phyloP scores from a whole-genome alignment of 140 eudicot species.

The Cichorium intybus region DNA sequence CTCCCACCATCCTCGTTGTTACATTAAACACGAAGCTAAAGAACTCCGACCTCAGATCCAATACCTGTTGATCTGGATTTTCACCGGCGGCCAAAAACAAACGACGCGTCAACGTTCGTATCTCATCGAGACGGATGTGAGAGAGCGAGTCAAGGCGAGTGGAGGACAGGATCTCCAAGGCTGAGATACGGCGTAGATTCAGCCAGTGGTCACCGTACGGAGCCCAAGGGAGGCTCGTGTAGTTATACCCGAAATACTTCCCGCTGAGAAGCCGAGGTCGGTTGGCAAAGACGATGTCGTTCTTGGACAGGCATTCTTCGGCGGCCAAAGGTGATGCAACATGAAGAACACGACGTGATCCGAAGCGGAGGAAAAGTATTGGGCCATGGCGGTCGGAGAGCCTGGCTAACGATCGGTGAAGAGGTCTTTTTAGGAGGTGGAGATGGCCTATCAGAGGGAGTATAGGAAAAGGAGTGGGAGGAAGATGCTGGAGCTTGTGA shows the following conservation, averaged over 20 bases:
- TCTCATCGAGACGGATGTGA: constrained; percentile 26
- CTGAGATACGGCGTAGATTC: constrained; percentile 34
- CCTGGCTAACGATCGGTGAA: constrained; percentile 28
- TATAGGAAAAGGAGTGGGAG: constrained; percentile 25
- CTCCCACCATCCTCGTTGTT: constrained; percentile 41
- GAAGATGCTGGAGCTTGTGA: constrained; percentile 18
- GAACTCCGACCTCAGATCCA: constrained; percentile 20
- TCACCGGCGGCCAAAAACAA: constrained; percentile 3
- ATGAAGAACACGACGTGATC: constrained; percentile 36
- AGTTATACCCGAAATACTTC: constrained; percentile 34
- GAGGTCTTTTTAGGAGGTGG: constrained; percentile 40
- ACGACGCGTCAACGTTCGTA: constrained; percentile 4
- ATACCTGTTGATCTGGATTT: neutral
- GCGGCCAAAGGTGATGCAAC: constrained; percentile 35
- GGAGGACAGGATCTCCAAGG: constrained; percentile 29
- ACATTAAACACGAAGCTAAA: constrained; percentile 21
- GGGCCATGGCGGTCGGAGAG: constrained; percentile 38
- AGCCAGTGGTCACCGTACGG: constrained; percentile 50
- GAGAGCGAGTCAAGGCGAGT: constrained; percentile 32
- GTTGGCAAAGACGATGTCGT: constrained; percentile 39
- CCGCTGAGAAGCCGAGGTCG: constrained; percentile 32
- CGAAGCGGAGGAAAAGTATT: constrained; percentile 30
- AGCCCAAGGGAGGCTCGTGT: constrained; percentile 33
- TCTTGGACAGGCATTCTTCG: constrained; percentile 39
- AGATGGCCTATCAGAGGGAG: constrained; percentile 60